These are phyloP conservation scores for Leishmania major DNA, from an alignment of 208 protist genomes.

Conservation along the genomic window DNA sequence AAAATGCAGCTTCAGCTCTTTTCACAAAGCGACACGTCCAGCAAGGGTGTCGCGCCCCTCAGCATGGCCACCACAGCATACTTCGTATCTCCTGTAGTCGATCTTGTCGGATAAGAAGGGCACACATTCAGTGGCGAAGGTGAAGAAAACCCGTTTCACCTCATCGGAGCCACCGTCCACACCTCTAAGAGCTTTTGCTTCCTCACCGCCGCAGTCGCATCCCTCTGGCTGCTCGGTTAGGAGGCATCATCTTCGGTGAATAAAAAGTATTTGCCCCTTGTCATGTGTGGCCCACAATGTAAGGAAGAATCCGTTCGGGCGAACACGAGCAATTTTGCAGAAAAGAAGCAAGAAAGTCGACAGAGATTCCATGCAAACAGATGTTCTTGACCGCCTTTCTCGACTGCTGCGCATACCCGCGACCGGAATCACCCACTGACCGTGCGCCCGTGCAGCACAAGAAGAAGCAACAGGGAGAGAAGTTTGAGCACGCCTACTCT, in stretches of 20 bases:
- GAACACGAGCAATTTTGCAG: no score
- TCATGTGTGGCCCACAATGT: no score
- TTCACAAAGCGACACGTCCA: slow-evolving; percentile 39
- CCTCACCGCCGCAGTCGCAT: slow-evolving; percentile 40
- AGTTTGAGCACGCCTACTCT: no score
- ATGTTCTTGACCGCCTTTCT: no score
- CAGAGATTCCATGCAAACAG: no score
- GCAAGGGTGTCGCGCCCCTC: slow-evolving; percentile 66
- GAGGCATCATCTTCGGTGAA: background rate
- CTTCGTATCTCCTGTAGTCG: slow-evolving; percentile 81
- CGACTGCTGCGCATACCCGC: no score
- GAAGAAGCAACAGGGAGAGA: no score
- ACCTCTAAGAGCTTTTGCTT: slow-evolving; percentile 64
- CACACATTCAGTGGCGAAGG: slow-evolving; percentile 72
- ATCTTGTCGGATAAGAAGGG: slow-evolving; percentile 89
- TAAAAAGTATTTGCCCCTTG: no score
- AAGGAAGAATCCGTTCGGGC: no score
- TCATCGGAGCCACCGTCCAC: slow-evolving; percentile 42
- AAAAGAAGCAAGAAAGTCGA: no score
- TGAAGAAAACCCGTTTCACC: slow-evolving; percentile 62
- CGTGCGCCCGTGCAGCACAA: no score
- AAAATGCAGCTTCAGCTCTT: slow-evolving; percentile 53
- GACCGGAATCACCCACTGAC: no score
- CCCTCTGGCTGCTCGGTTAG: slow-evolving; percentile 48
- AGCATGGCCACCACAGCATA: slow-evolving; percentile 53